Evolutionary conservation across 768 basidiomycete genomes (phyloP).

Genomic region (Termitomyces sp.): DNA sequence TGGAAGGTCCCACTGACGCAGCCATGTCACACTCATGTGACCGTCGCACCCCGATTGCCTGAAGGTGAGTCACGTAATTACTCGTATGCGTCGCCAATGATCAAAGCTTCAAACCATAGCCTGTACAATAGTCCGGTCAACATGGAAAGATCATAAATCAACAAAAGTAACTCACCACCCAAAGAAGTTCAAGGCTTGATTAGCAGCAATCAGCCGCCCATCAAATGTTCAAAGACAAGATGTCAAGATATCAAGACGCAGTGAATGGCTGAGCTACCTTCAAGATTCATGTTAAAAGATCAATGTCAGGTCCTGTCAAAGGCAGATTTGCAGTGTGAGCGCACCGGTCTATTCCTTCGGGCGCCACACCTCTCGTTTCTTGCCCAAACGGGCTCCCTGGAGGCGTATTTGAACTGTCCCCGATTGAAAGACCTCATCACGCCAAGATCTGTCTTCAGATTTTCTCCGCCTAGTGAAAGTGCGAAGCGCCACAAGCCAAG

Average conservation of each 20-base stretch:
- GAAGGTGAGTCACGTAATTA: neutral
- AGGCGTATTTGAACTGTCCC: neutral
- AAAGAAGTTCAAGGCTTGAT: neutral
- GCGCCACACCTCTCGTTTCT: neutral
- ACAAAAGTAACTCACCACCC: neutral
- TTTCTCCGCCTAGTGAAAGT: neutral
- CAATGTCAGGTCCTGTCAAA: neutral
- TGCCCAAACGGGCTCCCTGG: neutral
- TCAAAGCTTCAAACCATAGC: neutral
- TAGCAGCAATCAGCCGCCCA: neutral
- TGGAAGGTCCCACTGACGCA: neutral
- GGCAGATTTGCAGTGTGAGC: neutral
- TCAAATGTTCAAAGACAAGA: neutral
- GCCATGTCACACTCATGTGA: neutral
- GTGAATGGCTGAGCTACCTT: neutral
- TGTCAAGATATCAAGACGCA: neutral
- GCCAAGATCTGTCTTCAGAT: neutral
- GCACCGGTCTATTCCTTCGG: neutral
- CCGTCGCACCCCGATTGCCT: neutral
- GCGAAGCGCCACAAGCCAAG: neutral
- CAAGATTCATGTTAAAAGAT: neutral
- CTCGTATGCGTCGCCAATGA: neutral
- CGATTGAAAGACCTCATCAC: neutral
- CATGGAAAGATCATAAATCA: neutral
- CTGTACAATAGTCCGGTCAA: neutral